These are phyloP conservation scores for Fomitopsis schrenkii DNA, from an alignment of 1,284 basidiomycete species.

Conservation along the genomic window DNA sequence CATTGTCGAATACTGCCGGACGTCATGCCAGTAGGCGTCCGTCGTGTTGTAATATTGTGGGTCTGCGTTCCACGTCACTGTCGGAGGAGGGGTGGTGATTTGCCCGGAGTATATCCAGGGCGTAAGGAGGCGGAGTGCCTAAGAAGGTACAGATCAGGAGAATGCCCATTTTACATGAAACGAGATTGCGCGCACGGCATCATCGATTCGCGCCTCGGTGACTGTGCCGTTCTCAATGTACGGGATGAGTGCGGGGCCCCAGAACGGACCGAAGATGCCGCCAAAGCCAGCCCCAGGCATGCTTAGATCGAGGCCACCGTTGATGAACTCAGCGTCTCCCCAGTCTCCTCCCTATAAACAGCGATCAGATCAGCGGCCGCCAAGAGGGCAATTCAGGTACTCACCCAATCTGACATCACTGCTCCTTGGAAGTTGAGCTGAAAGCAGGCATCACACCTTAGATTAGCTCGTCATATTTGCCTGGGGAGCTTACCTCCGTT, in stretches of 20 bases:
- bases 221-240: conserved; percentile 43
- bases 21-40: conserved; percentile 21
- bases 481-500: conserved; percentile 47
- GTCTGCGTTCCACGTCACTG: neutral
- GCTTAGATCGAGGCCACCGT: conserved; percentile 55
- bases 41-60: neutral
- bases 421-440: conserved; percentile 50
- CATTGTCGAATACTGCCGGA: conserved; percentile 30
- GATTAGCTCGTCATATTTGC: neutral
- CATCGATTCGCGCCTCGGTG: conserved; percentile 49
- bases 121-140: neutral
- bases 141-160: neutral
- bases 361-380: neutral
- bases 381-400: neutral
- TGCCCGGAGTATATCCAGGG: neutral
- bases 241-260: neutral
- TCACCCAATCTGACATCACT: conserved; percentile 23
- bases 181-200: conserved; percentile 14
- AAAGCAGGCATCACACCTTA: no score
- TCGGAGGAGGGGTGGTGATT: neutral
- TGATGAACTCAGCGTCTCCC: conserved; percentile 34
- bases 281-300: neutral
- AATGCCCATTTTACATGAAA: neutral
- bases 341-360: conserved; percentile 37
- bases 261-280: neutral